These are phyloP conservation scores for Margaritispora aquatica DNA, from an alignment of 495 filamentous ascomycete species.

Conservation along the genomic window DNA sequence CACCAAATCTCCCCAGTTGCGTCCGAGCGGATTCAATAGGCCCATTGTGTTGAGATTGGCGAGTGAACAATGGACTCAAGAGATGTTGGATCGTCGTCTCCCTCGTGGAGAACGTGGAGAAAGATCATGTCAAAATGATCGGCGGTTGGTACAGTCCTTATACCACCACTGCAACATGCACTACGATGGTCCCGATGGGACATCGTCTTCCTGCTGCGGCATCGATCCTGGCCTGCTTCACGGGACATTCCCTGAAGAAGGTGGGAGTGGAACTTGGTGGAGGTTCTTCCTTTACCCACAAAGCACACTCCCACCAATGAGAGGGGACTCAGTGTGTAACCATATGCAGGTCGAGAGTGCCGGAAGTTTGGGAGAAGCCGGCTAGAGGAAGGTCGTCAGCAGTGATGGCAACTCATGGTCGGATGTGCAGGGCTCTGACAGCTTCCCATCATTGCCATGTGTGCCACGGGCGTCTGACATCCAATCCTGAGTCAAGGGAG, in stretches of 20 bases:
- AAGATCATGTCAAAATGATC: neutral
- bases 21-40: conserved; percentile 9
- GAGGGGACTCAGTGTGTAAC: neutral
- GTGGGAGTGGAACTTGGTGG: neutral
- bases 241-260: too few relatives aligned
- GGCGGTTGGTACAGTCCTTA: neutral
- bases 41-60: neutral
- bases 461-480: neutral
- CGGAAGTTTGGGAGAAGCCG: neutral
- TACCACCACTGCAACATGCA: neutral
- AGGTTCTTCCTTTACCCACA: neutral
- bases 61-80: neutral
- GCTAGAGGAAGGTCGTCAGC: neutral
- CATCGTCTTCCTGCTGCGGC: neutral
- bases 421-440: too few relatives aligned
- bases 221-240: neutral
- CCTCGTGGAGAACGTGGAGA: neutral
- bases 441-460: neutral
- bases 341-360: neutral
- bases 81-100: neutral
- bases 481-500: neutral
- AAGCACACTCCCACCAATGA: neutral
- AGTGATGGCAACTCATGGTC: neutral
- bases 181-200: neutral
- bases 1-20: conserved; percentile 6